phyloP scores from a whole-genome alignment of 345 rosid genomes.

The Turritis glabra region DNA sequence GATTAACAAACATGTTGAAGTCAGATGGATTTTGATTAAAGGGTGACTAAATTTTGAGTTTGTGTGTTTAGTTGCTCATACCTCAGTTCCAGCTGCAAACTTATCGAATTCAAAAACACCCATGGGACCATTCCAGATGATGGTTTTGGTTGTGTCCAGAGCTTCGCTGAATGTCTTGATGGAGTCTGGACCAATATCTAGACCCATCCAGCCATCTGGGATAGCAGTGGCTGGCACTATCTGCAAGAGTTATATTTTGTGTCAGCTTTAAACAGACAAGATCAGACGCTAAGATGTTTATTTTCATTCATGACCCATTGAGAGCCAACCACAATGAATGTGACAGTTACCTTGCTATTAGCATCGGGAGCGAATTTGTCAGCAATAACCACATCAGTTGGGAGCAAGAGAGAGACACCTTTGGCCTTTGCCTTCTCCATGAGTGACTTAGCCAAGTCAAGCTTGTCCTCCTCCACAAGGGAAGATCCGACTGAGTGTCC shows the following conservation, averaged over 20 bases:
- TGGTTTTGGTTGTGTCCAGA: conserved; percentile 76
- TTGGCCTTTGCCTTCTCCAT: conserved; percentile 79
- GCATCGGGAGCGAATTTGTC: conserved; percentile 94
- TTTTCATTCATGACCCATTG: not conserved
- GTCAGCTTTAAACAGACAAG: not conserved
- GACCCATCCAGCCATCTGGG: conserved; percentile 98
- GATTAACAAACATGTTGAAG: not conserved
- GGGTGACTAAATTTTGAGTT: not conserved
- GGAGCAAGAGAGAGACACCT: conserved; percentile 77
- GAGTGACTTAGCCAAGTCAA: conserved; percentile 72
- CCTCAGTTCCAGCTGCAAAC: conserved; percentile 91
- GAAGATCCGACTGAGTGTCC: conserved; percentile 81
- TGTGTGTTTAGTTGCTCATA: conserved; percentile 11
- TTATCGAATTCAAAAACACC: conserved; percentile 93
- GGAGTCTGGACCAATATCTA: conserved; percentile 82
- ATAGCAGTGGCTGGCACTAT: conserved; percentile 71
- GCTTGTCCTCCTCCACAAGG: conserved; percentile 83
- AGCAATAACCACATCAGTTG: conserved; percentile 81
- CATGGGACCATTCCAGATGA: conserved; percentile 99
- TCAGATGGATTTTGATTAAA: not conserved
- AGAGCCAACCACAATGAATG: not conserved
- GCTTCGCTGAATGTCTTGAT: conserved; percentile 75
- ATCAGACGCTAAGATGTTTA: not conserved
- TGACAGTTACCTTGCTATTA: conserved; percentile 69
- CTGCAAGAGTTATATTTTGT: conserved; percentile 45